Conservation (phyloP, 169 alveolate genomes). For the Cryptosporidium ubiquitum region DNA sequence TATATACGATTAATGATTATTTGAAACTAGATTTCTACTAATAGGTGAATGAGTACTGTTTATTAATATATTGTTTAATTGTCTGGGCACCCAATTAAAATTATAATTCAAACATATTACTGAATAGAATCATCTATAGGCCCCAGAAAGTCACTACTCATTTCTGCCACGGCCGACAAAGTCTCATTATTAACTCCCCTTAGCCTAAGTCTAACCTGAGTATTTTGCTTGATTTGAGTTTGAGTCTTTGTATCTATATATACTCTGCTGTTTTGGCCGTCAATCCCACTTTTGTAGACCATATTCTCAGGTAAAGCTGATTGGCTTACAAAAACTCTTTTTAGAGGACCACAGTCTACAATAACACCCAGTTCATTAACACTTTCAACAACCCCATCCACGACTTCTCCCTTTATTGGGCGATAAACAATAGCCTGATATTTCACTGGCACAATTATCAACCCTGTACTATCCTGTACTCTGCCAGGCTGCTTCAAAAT, state of each 20-base stretch:
- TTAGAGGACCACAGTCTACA: slow-evolving; percentile 92
- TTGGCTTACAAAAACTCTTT: slow-evolving; percentile 88
- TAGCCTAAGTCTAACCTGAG: slow-evolving; percentile 88
- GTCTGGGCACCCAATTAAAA: not conserved
- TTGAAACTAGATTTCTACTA: not conserved
- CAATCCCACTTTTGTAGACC: slow-evolving; percentile 80
- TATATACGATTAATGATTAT: no score
- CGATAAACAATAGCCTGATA: slow-evolving; percentile 91
- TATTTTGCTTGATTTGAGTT: slow-evolving; percentile 85
- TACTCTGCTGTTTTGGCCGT: slow-evolving; percentile 20
- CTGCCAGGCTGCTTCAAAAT: slow-evolving; percentile 89
- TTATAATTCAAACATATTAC: no score
- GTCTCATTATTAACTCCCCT: slow-evolving; percentile 91
- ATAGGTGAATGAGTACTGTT: not conserved
- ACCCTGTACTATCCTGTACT: slow-evolving; percentile 92
- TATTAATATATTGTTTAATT: not conserved
- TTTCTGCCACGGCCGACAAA: slow-evolving; percentile 91
- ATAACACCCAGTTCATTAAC: slow-evolving; percentile 90
- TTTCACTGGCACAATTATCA: slow-evolving; percentile 90
- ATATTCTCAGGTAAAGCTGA: slow-evolving; percentile 88
- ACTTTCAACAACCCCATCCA: slow-evolving; percentile 91
- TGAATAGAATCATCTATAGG: slow-evolving; percentile 80
- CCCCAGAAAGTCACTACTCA: slow-evolving; percentile 89
- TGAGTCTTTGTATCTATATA: slow-evolving; percentile 87
- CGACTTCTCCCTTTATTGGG: slow-evolving; percentile 91